Percentiles rank a stretch among this genome's conserved stretches.
Evolutionary conservation across 371 early-diverging fungal genomes (phyloP).

Genomic region (Saksenaea oblongispora): DNA sequence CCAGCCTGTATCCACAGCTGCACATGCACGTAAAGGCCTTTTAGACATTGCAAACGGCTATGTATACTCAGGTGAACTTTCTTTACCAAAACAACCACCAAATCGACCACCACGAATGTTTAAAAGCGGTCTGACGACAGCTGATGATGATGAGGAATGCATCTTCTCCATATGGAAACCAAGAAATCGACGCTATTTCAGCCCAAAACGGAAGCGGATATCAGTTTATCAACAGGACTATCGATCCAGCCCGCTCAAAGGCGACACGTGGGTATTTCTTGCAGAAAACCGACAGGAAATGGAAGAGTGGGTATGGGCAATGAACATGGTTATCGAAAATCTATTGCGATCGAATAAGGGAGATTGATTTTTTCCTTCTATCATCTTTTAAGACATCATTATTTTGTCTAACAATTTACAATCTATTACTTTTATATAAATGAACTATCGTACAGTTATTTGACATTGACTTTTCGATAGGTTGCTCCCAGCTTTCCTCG

Average conservation of each 20-base stretch:
- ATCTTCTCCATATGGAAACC: conserved; percentile 64
- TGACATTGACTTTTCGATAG: conserved; percentile 1
- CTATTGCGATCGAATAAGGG: conserved; percentile 20
- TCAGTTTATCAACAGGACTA: conserved; percentile 25
- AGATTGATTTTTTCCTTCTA: not conserved
- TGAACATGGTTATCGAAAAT: conserved; percentile 40
- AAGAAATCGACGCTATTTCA: conserved; percentile 37
- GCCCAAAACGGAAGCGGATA: conserved; percentile 26
- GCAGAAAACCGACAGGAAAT: conserved; percentile 41
- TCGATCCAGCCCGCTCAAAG: conserved; percentile 22
- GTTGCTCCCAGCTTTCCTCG: conserved; percentile 1
- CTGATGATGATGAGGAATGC: conserved; percentile 52
- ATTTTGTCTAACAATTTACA: not conserved
- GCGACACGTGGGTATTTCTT: conserved; percentile 33
- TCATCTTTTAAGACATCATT: not conserved
- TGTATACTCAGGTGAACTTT: conserved; percentile 53
- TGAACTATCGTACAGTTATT: not conserved
- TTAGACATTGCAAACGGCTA: conserved; percentile 56
- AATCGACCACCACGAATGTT: conserved; percentile 48
- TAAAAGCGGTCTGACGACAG: conserved; percentile 46
- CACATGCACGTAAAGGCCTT: conserved; percentile 38
- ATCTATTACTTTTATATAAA: not conserved
- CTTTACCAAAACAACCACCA: conserved; percentile 25
- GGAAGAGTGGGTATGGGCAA: conserved; percentile 52
- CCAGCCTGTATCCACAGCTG: conserved; percentile 24